A percentile compares a stretch with the other conserved stretches of the same genome.
Evolutionary conservation across 225 moss, liverwort and hornwort species (phyloP).

Genomic region (Antitrichia curtipendula): DNA sequence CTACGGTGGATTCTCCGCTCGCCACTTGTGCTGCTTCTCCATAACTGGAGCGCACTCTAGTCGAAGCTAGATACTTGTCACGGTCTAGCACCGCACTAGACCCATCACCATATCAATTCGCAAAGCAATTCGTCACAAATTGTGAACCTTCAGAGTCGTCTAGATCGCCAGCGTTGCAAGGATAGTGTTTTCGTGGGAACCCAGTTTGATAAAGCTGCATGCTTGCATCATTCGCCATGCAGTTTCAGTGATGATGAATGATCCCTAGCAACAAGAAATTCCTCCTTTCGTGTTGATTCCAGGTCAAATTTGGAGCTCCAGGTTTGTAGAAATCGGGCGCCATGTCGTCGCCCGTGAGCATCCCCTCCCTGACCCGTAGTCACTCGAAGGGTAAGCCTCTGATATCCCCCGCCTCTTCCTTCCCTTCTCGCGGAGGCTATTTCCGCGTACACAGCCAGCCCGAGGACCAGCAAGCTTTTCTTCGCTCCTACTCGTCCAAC

Average conservation of each 20-base stretch:
- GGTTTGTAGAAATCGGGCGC: neutral
- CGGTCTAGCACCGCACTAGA: neutral
- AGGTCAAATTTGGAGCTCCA: neutral
- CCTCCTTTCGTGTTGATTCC: neutral
- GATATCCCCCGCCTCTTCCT: constrained; percentile 22
- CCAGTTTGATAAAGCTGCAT: neutral
- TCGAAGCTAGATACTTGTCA: neutral
- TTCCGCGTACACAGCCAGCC: constrained; percentile 35
- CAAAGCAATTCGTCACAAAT: neutral
- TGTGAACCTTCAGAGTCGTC: neutral
- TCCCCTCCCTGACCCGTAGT: constrained; percentile 13
- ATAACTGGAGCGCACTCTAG: neutral
- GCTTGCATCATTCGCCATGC: neutral
- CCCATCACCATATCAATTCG: neutral
- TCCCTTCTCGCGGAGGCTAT: constrained; percentile 32
- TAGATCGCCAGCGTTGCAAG: neutral
- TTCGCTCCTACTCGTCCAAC: constrained; percentile 2
- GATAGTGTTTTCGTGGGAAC: neutral
- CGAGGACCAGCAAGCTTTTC: constrained; percentile 7
- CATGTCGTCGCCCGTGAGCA: constrained; percentile 36
- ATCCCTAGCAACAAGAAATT: neutral
- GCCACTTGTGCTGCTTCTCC: constrained; percentile 1
- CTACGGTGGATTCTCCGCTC: neutral
- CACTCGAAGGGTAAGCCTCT: neutral
- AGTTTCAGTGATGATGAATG: neutral